Percentiles rank a stretch among this genome's conserved stretches.
Conservation (phyloP, 73 alveolate species). For the Paramecium pentaurelia region DNA sequence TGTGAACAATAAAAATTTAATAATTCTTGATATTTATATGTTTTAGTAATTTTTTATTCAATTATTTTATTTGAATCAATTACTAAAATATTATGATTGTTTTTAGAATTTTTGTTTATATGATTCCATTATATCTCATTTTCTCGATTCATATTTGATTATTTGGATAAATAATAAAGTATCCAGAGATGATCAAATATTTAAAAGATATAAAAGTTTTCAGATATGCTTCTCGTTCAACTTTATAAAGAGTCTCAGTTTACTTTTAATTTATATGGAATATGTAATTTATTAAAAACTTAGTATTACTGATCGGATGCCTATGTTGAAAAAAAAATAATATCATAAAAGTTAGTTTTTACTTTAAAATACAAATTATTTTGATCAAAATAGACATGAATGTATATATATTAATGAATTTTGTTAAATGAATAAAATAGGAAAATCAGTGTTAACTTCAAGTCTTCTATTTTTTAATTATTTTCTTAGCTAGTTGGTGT, state of each 20-base stretch:
- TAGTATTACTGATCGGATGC: background rate
- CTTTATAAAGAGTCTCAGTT: background rate
- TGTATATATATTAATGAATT: background rate
- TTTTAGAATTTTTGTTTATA: too few relatives aligned
- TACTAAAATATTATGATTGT: too few relatives aligned
- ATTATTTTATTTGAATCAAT: too few relatives aligned
- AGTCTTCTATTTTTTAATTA: background rate
- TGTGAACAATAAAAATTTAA: background rate
- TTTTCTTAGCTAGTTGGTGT: background rate
- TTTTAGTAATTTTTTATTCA: too few relatives aligned
- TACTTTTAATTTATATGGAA: background rate
- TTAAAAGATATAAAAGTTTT: background rate
- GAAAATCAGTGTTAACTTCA: background rate
- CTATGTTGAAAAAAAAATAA: background rate
- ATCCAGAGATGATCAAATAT: background rate
- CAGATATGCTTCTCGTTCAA: background rate
- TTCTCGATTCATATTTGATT: background rate
- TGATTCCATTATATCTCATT: background rate
- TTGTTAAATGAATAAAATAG: background rate
- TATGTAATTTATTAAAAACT: background rate
- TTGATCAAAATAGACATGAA: background rate
- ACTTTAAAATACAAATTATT: background rate
- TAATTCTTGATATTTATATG: background rate
- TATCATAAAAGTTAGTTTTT: background rate
- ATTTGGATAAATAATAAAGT: too few relatives aligned